A percentile compares a stretch with the other conserved stretches of the same genome.
Conservation (phyloP, 495 filamentous ascomycete genomes). For the Neohortaea acidophila region DNA sequence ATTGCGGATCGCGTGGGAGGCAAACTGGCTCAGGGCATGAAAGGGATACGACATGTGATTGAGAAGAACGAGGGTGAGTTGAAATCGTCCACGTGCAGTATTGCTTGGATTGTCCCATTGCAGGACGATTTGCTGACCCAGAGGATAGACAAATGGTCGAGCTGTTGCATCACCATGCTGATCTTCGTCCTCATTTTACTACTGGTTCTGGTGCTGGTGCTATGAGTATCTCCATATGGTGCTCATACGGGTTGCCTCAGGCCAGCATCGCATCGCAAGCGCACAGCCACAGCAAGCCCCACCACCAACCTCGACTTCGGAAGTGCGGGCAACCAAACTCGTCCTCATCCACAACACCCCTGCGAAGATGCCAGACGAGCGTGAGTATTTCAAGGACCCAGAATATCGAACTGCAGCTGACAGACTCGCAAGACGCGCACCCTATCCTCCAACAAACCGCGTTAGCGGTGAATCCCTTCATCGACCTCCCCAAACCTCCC, state of each 20-base stretch:
- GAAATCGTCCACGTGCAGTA: constrained; percentile 1
- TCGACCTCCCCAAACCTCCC: constrained; percentile 74
- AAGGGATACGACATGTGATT: constrained; percentile 69
- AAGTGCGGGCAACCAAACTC: not conserved
- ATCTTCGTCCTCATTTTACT: constrained; percentile 21
- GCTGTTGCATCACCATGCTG: constrained; percentile 62
- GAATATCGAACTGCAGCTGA: not conserved
- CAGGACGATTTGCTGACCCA: constrained; percentile 3
- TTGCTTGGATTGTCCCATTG: constrained; percentile 10
- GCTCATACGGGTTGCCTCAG: not conserved
- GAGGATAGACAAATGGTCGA: constrained; percentile 56
- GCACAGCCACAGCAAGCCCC: constrained; percentile 2
- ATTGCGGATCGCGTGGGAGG: constrained; percentile 76
- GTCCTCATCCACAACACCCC: not conserved
- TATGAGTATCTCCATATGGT: no score
- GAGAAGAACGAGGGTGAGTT: constrained; percentile 75
- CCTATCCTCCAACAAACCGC: constrained; percentile 83
- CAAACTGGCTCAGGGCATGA: constrained; percentile 69
- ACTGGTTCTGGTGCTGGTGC: constrained; percentile 20
- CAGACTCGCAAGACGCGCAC: constrained; percentile 47
- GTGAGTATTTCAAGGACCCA: constrained; percentile 3
- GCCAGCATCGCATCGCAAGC: not conserved
- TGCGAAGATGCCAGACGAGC: constrained; percentile 15
- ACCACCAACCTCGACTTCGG: not conserved
- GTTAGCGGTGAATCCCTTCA: constrained; percentile 85